Conservation (phyloP, 805 yeast species). For the Sporopachydermia lactativora region DNA sequence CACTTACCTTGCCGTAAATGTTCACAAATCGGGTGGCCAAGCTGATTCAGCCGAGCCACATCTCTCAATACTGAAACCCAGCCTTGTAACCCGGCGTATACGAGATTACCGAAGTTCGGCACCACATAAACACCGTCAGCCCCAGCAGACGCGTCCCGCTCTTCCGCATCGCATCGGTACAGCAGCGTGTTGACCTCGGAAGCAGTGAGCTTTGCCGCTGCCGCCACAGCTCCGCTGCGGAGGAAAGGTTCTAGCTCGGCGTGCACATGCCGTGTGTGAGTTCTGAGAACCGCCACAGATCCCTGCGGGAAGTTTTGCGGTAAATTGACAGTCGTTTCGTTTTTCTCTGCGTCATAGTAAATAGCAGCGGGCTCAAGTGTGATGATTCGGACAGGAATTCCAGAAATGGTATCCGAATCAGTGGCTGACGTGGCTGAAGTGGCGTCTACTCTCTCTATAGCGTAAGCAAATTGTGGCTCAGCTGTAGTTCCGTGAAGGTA, state of each 20-base stretch:
- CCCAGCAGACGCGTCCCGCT: constrained; percentile 66
- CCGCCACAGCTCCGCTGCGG: constrained; percentile 65
- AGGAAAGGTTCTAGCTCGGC: constrained; percentile 47
- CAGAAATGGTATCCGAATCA: constrained; percentile 31
- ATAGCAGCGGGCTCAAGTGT: constrained; percentile 38
- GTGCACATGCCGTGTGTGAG: constrained; percentile 55
- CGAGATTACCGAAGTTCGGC: constrained; percentile 60
- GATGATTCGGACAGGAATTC: constrained; percentile 52
- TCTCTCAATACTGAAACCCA: constrained; percentile 61
- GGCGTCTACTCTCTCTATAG: constrained; percentile 34
- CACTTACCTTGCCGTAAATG: constrained; percentile 76
- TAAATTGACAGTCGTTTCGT: constrained; percentile 38
- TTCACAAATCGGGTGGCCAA: constrained; percentile 72
- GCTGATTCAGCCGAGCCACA: constrained; percentile 53
- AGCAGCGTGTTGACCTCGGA: constrained; percentile 63
- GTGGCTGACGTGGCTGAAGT: constrained; percentile 31
- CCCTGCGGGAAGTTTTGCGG: constrained; percentile 74
- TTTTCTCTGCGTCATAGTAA: constrained; percentile 25
- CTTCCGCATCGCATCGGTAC: constrained; percentile 77
- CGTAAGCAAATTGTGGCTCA: constrained; percentile 41
- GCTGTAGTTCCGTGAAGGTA: constrained; percentile 46
- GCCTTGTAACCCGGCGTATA: constrained; percentile 88
- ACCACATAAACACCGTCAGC: constrained; percentile 57
- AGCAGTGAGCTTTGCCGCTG: constrained; percentile 44
- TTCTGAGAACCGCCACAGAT: constrained; percentile 71